Base-by-base conservation (phyloP, 129 eudicot genomes). In the Flaveria linearis region DNA sequence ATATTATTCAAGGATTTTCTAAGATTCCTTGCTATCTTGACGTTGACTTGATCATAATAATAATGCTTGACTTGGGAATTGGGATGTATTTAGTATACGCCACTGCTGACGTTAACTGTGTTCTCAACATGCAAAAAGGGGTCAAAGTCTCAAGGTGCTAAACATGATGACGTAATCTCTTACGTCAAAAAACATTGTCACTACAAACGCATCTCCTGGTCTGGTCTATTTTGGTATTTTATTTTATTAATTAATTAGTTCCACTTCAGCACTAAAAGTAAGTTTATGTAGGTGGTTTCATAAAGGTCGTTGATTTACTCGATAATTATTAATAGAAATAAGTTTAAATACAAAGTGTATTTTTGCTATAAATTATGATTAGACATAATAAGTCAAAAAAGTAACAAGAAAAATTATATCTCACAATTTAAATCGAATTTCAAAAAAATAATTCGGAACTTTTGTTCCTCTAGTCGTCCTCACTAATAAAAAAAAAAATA, bases 21-120 rank as follows among this genome's bases (percentile, higher is more conserved):
- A 63, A 63, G 69, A 63, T 63, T 63, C 46, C 5, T 7, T 63
- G 69, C 22, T 30, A 30, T 63, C 12, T 66, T 66, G 71, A 66
- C 52, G 17, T 66, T 66, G 71, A 41, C 71, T 41, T 49, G n/a
- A 45, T 10, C 14, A 1, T 3, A 45, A 6, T 0, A 66, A 30
- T 30, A 9, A 3, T 16, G 46, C n/a, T 36, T n/a, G 47, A 65
- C 47, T 65, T 15, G 6, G 22, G 25, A 64, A 8, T 64, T 15
- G 13, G 22, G 26, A 64, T n/a, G 9, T 33, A 64, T 3, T 15
- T 16, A 14, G 39, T 41, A 66, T 66, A 66, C 71, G 71, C 71
- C 16, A 66, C 71, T 66, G 71, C 71, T 66, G 49, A 36, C 50
- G 26, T 66, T 39, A 39, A 8, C 8, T 39, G 16, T 16, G 6